Evolutionary conservation across 1,284 basidiomycete genomes (phyloP).

Genomic region (Naganishia albida): DNA sequence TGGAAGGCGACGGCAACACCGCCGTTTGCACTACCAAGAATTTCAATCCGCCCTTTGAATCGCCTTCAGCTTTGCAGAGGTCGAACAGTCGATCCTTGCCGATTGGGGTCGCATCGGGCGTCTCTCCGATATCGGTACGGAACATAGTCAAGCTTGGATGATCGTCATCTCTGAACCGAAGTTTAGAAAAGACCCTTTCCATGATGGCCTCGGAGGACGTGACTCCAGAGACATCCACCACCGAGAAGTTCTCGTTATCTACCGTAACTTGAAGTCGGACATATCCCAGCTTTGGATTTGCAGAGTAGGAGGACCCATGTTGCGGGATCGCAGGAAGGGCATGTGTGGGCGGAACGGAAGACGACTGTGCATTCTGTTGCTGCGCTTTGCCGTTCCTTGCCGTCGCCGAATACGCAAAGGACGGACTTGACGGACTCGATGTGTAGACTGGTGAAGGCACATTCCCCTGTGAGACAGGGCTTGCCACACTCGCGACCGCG

Average conservation of each 20-base stretch:
- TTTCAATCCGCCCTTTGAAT: constrained; percentile 73
- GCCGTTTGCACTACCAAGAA: constrained; percentile 63
- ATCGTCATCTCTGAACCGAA: constrained; percentile 81
- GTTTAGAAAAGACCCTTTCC: constrained; percentile 81
- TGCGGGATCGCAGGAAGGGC: constrained; percentile 36
- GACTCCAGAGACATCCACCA: constrained; percentile 74
- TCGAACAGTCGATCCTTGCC: constrained; percentile 67
- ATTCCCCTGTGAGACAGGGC: constrained; percentile 4
- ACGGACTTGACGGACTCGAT: constrained; percentile 22
- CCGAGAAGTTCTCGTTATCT: constrained; percentile 75
- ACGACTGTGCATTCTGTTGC: not conserved
- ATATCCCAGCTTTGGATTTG: constrained; percentile 37
- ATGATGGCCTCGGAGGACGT: constrained; percentile 71
- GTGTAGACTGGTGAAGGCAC: constrained; percentile 25
- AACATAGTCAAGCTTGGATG: constrained; percentile 75
- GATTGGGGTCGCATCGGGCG: constrained; percentile 70
- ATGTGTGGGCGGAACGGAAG: not conserved
- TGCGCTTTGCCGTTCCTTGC: constrained; percentile 8
- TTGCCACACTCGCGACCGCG: constrained; percentile 8
- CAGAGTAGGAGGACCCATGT: constrained; percentile 34
- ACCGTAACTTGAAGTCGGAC: constrained; percentile 62
- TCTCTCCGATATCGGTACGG: constrained; percentile 76
- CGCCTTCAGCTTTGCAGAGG: constrained; percentile 71
- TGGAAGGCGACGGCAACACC: constrained; percentile 42
- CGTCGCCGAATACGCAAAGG: constrained; percentile 15